These are phyloP conservation scores for Vigna trinervia DNA, from an alignment of 306 rosid genomes.

Conservation along the genomic window DNA sequence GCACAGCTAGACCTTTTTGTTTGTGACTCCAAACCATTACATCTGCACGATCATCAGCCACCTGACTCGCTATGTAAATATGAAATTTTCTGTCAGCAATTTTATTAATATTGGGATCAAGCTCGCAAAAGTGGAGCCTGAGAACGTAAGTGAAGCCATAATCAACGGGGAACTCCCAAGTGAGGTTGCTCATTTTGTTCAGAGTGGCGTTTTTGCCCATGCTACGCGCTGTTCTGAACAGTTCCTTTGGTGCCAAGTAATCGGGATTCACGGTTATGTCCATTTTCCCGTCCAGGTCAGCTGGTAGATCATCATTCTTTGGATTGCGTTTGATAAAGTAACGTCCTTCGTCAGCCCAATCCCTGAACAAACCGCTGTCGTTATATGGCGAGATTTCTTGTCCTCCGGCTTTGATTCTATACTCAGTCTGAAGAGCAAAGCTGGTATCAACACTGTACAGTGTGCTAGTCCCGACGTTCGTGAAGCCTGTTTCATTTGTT, in stretches of 20 bases:
- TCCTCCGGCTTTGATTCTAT: constrained; percentile 44
- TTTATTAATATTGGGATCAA: background rate
- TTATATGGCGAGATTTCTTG: background rate
- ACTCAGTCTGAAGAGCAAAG: constrained; percentile 41
- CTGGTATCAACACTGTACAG: background rate
- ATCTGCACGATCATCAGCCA: constrained; percentile 21
- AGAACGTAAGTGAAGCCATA: constrained; percentile 39
- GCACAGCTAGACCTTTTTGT: constrained; percentile 14
- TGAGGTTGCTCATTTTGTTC: constrained; percentile 23
- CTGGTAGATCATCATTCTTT: background rate
- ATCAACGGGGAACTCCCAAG: constrained; percentile 45
- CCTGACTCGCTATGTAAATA: constrained; percentile 44
- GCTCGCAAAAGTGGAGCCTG: constrained; percentile 59
- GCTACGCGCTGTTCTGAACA: constrained; percentile 38
- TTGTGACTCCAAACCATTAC: constrained; percentile 5
- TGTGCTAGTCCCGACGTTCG: background rate
- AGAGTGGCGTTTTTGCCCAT: constrained; percentile 18
- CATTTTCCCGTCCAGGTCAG: accelerated
- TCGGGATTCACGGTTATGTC: background rate
- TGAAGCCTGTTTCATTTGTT: background rate
- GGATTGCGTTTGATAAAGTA: background rate
- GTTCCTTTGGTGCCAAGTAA: constrained; percentile 47
- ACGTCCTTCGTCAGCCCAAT: background rate
- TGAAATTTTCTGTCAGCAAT: too few relatives aligned
- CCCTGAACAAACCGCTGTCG: constrained; percentile 49